A percentile compares a stretch with the other conserved stretches of the same genome.
Conservation (phyloP, 2,329 filamentous ascomycete genomes). For the Arthroderma uncinatum region DNA sequence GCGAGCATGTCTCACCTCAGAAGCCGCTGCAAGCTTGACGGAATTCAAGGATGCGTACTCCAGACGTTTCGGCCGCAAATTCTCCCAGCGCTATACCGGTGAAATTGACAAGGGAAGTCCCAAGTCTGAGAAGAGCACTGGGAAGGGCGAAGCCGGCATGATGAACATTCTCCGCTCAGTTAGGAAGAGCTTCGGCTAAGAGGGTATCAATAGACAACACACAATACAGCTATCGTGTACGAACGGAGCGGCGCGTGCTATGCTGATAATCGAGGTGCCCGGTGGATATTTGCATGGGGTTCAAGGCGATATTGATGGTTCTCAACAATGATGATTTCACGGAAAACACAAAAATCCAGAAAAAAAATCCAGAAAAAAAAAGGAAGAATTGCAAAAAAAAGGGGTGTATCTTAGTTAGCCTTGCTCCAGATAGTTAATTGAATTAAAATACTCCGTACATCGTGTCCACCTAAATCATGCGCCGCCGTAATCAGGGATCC, state of each 20-base stretch:
- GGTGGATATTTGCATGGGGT: not conserved
- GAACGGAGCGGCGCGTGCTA: not conserved
- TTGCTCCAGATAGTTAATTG: not conserved
- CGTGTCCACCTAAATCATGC: not conserved
- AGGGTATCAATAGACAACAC: not conserved
- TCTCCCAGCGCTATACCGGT: constrained; percentile 14
- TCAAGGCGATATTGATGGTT: not conserved
- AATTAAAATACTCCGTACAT: not conserved
- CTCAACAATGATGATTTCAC: not conserved
- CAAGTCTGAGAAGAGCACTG: not conserved
- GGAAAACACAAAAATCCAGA: not conserved
- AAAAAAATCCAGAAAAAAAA: not conserved
- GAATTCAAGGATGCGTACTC: constrained; percentile 23
- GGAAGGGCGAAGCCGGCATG: constrained; percentile 9
- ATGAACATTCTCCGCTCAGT: constrained; percentile 12
- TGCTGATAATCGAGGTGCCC: not conserved
- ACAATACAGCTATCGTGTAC: not conserved
- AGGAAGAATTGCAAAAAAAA: not conserved
- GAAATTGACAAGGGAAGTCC: not conserved
- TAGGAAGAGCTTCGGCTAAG: constrained; percentile 11
- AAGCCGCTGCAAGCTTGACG: constrained; percentile 26
- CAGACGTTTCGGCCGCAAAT: constrained; percentile 16
- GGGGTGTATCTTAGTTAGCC: not conserved
- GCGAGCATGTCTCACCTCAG: constrained; percentile 24
- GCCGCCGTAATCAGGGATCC: not conserved